Conservation (phyloP, 352 stramenopile genomes). For the Phytophthora tubulina region DNA sequence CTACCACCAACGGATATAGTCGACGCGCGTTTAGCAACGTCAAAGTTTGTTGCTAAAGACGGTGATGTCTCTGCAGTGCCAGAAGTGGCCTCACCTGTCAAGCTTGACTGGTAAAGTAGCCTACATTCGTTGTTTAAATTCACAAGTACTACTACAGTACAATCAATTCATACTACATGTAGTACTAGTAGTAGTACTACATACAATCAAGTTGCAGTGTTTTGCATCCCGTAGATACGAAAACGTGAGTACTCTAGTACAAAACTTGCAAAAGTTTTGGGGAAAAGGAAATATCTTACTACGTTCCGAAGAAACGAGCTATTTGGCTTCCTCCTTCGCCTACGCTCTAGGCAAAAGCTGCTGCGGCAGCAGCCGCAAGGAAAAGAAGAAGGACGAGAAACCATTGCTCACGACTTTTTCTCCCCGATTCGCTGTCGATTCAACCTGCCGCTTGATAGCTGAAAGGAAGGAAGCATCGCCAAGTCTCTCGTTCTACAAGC, state of each 20-base stretch:
- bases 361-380: conserved; percentile 37
- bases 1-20: conserved; percentile 80
- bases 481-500: conserved; percentile 22
- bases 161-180: too few relatives aligned
- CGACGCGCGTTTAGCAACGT: conserved; percentile 87
- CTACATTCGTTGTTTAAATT: neutral
- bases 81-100: conserved; percentile 11
- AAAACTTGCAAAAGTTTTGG: neutral
- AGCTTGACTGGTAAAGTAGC: conserved; percentile 31
- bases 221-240: too few relatives aligned
- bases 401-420: conserved; percentile 28
- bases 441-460: conserved; percentile 31
- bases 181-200: too few relatives aligned
- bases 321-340: conserved; percentile 36
- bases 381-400: conserved; percentile 45
- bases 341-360: conserved; percentile 42
- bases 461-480: conserved; percentile 33
- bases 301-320: conserved; percentile 54
- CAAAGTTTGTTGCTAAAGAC: conserved; percentile 51
- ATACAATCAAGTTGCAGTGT: too few relatives aligned
- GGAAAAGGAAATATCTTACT: conserved; percentile 64
- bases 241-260: too few relatives aligned
- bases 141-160: too few relatives aligned
- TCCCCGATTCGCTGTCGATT: conserved; percentile 40
- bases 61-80: neutral